These are phyloP conservation scores for Penicillium roqueforti DNA, from an alignment of 495 filamentous ascomycete species.

Conservation along the genomic window DNA sequence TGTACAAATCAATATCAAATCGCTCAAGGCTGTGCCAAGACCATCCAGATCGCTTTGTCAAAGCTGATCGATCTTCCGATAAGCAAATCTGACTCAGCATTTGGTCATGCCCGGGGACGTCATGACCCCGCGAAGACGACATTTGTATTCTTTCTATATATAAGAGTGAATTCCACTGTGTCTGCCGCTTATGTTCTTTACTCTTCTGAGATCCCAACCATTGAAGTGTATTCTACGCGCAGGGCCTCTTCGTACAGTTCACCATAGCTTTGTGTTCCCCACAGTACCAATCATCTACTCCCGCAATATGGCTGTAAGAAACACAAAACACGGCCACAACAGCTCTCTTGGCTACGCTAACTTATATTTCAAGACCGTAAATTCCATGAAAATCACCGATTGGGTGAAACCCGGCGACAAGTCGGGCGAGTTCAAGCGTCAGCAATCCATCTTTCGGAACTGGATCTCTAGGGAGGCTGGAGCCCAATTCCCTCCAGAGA, in stretches of 20 bases:
- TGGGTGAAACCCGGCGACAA: conserved; percentile 74
- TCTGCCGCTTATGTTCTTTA: conserved; percentile 29
- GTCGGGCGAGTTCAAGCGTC: conserved; percentile 86
- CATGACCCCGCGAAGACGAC: conserved; percentile 14
- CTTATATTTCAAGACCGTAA: conserved; percentile 26
- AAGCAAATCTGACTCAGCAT: conserved; percentile 25
- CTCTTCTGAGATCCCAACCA: conserved; percentile 22
- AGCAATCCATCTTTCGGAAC: conserved; percentile 64
- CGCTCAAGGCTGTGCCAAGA: neutral
- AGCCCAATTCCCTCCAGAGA: conserved; percentile 63
- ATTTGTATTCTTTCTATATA: conserved; percentile 6
- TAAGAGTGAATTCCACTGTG: conserved; percentile 1
- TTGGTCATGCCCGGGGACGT: conserved; percentile 16
- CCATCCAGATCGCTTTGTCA: conserved; percentile 26
- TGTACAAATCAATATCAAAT: neutral
- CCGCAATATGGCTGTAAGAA: conserved; percentile 42
- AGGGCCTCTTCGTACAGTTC: conserved; percentile 13
- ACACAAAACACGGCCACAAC: neutral
- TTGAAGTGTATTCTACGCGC: conserved; percentile 16
- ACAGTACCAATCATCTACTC: conserved; percentile 12
- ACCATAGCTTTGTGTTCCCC: conserved; percentile 21
- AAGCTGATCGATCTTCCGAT: conserved; percentile 25
- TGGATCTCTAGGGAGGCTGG: conserved; percentile 62
- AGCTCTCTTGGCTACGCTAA: neutral
- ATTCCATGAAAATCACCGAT: conserved; percentile 59